Base-by-base conservation (phyloP, 164 flowering plant genomes). In the Piper betle region DNA sequence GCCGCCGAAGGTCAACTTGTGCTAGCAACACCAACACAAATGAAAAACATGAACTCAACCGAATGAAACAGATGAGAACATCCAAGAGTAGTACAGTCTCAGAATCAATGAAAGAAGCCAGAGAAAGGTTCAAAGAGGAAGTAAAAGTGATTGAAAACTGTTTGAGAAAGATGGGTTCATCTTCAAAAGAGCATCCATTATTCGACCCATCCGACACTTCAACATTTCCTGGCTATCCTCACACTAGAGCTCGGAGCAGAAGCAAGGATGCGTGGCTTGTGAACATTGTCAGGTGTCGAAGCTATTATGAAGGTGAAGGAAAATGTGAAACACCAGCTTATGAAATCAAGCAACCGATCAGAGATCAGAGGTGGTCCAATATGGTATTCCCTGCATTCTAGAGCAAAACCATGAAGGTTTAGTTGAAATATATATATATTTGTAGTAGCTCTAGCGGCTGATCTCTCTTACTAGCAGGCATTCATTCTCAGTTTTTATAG, bases 121-220 rank as follows among this genome's bases (percentile, higher is more conserved):
- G 72, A 69, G 75, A 79, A 12, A 81, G 77, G 62, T 70, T 86
- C n/a, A 75, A 62, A 68, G 82, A 78, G 65, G 91, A 89, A 71
- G 73, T 70, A 2, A 78, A 39, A 57, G 83, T 84, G 62, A 81
- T 84, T 48, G 81, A 81, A 58, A 80, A 67, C 15, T 81, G 80
- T 68, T 59, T 87, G 68, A 74, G 61, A 55, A 65, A 71, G 2
- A 72, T 76, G 8, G 37, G 62, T 37, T 40, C 71, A 42, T 62
- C 74, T 33, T 67, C 64, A 40, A 71, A 65, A 53, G 93, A 86
- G 41, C 66, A 53, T 20, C 84, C 87, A 3, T 33, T 79, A 2
- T 82, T 79, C 57, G 66, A 77, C 46, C 87, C 88, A 11, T 62
- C 84, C 0, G 66, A 73, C 15, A 65, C 71, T 60, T 0, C 6